Base-by-base conservation (phyloP, 805 yeast species). In the Metschnikowia continentalis region DNA sequence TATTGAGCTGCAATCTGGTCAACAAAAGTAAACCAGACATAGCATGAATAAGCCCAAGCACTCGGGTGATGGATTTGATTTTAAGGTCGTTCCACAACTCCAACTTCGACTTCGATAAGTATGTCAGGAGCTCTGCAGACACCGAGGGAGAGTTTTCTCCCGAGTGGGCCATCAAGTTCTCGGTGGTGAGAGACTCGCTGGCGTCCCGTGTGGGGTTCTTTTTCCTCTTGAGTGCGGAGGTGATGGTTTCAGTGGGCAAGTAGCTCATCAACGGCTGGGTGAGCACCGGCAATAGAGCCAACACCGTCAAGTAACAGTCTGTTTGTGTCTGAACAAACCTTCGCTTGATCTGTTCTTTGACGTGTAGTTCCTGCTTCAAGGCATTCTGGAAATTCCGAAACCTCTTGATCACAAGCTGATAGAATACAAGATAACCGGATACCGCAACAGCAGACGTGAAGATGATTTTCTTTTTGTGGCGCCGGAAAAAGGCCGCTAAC, bases 281-380 rank as follows among this genome's bases (percentile, higher is more conserved):
- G 40, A 91, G 71, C 4, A 89, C 88, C 1, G 96, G 96, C 45
- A 88, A 73, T 54, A 92, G 75, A 3, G 95, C 91, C 63, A 88
- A 75, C 47, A 91, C 81, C 0, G 97, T 92, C 70, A 82, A 83
- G 47, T 86, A 77, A 43, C 96, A 88, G 67, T 92, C 98, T 58
- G 84, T 84, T 62, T 91, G 97, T 10, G 97, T 92, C 71, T 90
- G 97, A 46, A 86, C 83, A 61, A 90, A 92, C 51, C 97, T 73
- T 58, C 94, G 77, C 58, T 84, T 84, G 52, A 91, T 86, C 53
- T 74, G 78, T 54, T 72, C 75, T 59, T 73, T 72, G 49, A 72
- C 71, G 46, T 68, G 65, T 47, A 71, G 63, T 51, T 74, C 78
- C 54, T 74, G 75, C 47, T 58, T 64, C 54, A 74, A 61, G 3